These are phyloP conservation scores for Polyporus arcularius DNA, from an alignment of 768 basidiomycete species.

Conservation along the genomic window DNA sequence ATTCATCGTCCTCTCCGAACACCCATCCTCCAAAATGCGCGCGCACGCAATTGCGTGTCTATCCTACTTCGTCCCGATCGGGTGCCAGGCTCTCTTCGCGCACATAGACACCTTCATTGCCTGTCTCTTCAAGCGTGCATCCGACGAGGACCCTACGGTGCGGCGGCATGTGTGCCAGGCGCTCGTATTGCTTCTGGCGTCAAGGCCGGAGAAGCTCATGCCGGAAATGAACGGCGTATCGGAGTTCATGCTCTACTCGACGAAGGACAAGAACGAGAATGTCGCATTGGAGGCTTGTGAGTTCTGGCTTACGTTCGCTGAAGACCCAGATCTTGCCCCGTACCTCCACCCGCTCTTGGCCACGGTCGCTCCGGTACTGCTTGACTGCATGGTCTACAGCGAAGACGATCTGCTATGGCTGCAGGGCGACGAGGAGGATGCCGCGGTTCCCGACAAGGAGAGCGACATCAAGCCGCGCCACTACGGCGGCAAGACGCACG, in stretches of 20 bases:
- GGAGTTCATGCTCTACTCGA: conserved; percentile 98
- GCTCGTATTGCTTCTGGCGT: conserved; percentile 88
- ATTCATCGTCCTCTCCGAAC: conserved; percentile 86
- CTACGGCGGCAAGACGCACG: conserved; percentile 84
- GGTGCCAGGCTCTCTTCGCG: conserved; percentile 81
- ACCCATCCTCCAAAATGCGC: conserved; percentile 86
- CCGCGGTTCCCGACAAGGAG: conserved; percentile 89
- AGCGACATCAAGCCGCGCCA: conserved; percentile 96
- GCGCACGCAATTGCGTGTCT: conserved; percentile 92
- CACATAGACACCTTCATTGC: conserved; percentile 95
- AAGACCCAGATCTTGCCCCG: conserved; percentile 84
- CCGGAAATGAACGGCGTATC: conserved; percentile 95
- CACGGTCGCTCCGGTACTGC: conserved; percentile 92
- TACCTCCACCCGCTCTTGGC: conserved; percentile 84
- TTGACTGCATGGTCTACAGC: conserved; percentile 97
- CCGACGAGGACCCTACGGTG: conserved; percentile 91
- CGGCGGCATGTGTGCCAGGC: conserved; percentile 96
- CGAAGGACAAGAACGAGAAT: conserved; percentile 95
- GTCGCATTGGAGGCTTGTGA: conserved; percentile 98
- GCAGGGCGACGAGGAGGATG: conserved; percentile 88
- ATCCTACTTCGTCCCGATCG: conserved; percentile 89
- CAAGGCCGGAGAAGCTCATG: conserved; percentile 93
- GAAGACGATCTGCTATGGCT: conserved; percentile 96
- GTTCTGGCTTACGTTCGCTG: conserved; percentile 99
- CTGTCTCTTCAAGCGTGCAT: conserved; percentile 91